Evolutionary conservation across 2,329 filamentous ascomycete species (phyloP), one percentile per base, ranked within the genome.

Genomic region (Blastomyces emzantsi): DNA sequence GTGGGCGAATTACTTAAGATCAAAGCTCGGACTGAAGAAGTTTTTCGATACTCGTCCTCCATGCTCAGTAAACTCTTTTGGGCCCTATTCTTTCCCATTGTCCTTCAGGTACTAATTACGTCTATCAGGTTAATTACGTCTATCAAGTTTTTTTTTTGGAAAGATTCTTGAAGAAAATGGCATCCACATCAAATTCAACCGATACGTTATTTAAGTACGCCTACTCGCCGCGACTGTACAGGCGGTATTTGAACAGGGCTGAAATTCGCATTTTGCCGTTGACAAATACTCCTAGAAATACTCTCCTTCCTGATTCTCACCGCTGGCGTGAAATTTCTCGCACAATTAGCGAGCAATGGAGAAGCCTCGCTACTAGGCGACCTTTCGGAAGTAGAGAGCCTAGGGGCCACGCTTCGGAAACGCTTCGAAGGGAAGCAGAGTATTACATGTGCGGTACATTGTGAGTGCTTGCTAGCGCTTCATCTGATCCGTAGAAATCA

Each of bases 201-300:
- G 41, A 60, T 49, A 60, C 15, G 6, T 22, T 60, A 19, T 49
- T 60, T 15, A 47, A 60, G 43, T 60, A n/a, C 41, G 41, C 58
- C 39, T 33, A 49, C 6, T 60, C 41, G 6, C 58, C 43, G 5
- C 41, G 43, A 8, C 41, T 49, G 6, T 60, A 60, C 8, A 7
- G 25, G 15, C 8, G 25, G 11, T 49, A 47, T 60, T 33, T 60
- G 22, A 33, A 19, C 39, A 7, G 15, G 6, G 4, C 13, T 17
- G 41, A 60, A n/a, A 47, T 60, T 17, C 2, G 13, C 8, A 22
- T 49, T 45, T 8, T 9, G 2, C 2, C 11, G 3, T 33, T 49
- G 22, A 1, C 1, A 22, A 60, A 60, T 49, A 17, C n/a, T 15
- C 41, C 22, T 47, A 25, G 41, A 17, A 15, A 47, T 2, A 45